These are phyloP conservation scores for Candida orba DNA, from an alignment of 805 yeast species.

Conservation along the genomic window DNA sequence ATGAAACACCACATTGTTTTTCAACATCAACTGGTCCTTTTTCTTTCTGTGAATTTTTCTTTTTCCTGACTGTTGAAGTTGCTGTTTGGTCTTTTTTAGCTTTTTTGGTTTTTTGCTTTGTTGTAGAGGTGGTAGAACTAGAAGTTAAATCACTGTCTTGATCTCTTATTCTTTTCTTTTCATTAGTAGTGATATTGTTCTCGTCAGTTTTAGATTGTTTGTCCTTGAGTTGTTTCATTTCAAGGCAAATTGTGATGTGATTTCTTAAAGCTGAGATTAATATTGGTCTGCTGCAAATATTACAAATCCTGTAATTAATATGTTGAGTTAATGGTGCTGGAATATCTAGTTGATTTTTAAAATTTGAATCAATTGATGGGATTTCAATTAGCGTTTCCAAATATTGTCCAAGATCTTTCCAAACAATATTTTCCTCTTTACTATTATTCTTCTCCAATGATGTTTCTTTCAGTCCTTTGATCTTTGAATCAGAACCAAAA, in stretches of 20 bases:
- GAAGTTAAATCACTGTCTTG: neutral
- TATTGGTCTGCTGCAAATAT: conserved; percentile 39
- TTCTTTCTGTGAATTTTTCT: conserved; percentile 46
- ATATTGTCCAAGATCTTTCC: conserved; percentile 28
- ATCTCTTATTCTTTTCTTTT: conserved; percentile 18
- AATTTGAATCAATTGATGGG: conserved; percentile 6
- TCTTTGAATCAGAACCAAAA: conserved; percentile 22
- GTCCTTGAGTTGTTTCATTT: conserved; percentile 24
- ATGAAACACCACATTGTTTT: conserved; percentile 90
- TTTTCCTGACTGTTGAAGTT: conserved; percentile 25
- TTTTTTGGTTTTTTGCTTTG: conserved; percentile 13
- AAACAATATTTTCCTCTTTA: conserved; percentile 14
- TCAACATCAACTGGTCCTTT: conserved; percentile 88
- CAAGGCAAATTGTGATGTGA: conserved; percentile 35
- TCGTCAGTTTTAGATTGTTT: neutral
- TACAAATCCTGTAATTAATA: conserved; percentile 39
- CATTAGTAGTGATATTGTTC: neutral
- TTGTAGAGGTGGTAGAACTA: conserved; percentile 4
- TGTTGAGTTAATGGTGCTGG: conserved; percentile 32
- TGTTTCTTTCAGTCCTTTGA: conserved; percentile 19
- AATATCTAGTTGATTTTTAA: conserved; percentile 17
- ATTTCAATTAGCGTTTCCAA: conserved; percentile 21
- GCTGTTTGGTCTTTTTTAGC: conserved; percentile 19
- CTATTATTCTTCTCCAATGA: neutral
- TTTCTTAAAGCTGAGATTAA: conserved; percentile 28